Base-by-base conservation (phyloP, 2,329 filamentous ascomycete genomes). In the Diaporthe caulivora region DNA sequence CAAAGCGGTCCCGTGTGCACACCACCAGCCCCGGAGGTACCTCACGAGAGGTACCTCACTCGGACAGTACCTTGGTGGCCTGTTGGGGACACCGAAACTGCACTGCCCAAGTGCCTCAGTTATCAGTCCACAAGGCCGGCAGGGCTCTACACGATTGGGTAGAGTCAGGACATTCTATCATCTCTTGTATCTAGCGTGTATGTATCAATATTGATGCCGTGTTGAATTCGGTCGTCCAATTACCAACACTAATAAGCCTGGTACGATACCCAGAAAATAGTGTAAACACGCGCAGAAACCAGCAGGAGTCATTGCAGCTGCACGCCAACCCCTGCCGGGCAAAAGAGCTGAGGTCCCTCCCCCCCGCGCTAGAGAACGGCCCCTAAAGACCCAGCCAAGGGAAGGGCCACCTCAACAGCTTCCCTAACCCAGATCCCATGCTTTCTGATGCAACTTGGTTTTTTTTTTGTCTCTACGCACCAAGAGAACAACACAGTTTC, bases 281-380 rank as follows among this genome's bases (percentile, higher is more conserved):
- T n/a, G n/a, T 8, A 40, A 40, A 8, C 11, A 40, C 11, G 37
- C 37, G 37, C 37, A 40, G 2, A 40, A 9, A 40, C 37, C 11
- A 40, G 6, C 34, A 34, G 37, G 6, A 62, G 15, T 34, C 42
- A 21, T n/a, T 55, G 37, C 65, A 55, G 37, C 55, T 26, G 55
- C 40, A n/a, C 34, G 40, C 34, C 26, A 2, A 31, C 57, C 57
- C 57, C 62, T 65, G 62, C 44, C 62, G 44, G 44, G 55, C 37
- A 51, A 62, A 26, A 70, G 42, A 37, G 55, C 55, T 34, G n/a
- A 71, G 49, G 26, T 29, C 40, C n/a, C n/a, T 13, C 37, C 37
- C 11, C 69, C 49, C 69, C 55, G 57, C 69, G 55, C 69, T 71
- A 71, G 62, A 67, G 62, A 53, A 71, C 47, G 69, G 55, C 47